Percentiles rank a stretch among this genome's conserved stretches.
Evolutionary conservation across 1,139 yeast genomes (phyloP).

Genomic region (Torulaspora globosa): DNA sequence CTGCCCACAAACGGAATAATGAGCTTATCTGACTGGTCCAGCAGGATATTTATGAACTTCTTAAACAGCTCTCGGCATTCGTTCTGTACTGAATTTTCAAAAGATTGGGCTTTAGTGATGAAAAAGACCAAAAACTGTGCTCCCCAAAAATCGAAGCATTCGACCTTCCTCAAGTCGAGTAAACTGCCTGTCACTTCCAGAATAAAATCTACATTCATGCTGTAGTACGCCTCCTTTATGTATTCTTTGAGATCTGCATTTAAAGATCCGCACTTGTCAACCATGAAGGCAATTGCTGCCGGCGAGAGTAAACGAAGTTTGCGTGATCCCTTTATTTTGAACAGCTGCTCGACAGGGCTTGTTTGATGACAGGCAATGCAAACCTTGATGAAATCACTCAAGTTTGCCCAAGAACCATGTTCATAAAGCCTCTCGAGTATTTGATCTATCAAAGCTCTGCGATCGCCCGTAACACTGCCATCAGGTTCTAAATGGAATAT

Average conservation of each 20-base stretch:
- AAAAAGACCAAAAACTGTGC: conserved; percentile 17
- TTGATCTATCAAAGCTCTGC: not conserved
- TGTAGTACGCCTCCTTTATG: conserved; percentile 9
- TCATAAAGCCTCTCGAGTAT: conserved; percentile 4
- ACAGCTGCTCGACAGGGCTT: not conserved
- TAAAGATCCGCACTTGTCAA: conserved; percentile 11
- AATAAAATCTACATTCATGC: not conserved
- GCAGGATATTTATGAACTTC: conserved; percentile 4
- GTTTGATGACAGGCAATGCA: conserved; percentile 6
- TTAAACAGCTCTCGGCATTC: not conserved
- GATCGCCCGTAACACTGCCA: not conserved
- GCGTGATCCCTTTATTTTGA: not conserved
- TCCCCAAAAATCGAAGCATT: conserved; percentile 11
- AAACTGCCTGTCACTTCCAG: conserved; percentile 11
- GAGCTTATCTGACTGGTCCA: conserved; percentile 6
- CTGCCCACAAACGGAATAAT: conserved; percentile 4
- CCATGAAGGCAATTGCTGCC: conserved; percentile 13
- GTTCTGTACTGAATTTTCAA: conserved; percentile 2
- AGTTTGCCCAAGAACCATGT: conserved; percentile 6
- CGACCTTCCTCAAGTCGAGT: conserved; percentile 10
- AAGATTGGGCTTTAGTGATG: conserved; percentile 7
- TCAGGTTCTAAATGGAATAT: conserved; percentile 1
- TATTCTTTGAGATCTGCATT: conserved; percentile 10
- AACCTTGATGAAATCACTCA: conserved; percentile 6
- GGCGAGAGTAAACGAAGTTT: conserved; percentile 9